phyloP scores from a whole-genome alignment of 805 yeast species.

The Peterozyma xylosa region DNA sequence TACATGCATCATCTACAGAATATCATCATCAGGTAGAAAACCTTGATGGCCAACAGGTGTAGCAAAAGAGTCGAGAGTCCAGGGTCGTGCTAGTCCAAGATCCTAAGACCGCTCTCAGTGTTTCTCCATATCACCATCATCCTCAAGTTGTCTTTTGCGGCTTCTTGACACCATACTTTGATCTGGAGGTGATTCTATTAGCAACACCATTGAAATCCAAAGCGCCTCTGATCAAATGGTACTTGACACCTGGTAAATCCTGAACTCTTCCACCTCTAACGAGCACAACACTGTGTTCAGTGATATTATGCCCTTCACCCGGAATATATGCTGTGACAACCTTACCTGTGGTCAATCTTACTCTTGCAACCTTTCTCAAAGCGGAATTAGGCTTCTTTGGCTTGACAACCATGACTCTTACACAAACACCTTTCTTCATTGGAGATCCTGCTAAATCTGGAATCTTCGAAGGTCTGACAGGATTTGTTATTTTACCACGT shows the following conservation, averaged over 20 bases:
- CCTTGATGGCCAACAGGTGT: too few species aligned
- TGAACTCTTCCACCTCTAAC: constrained; percentile 99
- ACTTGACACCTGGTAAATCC: constrained; percentile 97
- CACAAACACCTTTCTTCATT: constrained; percentile 85
- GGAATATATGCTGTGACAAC: constrained; percentile 90
- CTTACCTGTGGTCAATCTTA: constrained; percentile 83
- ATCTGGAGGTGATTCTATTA: constrained; percentile 80
- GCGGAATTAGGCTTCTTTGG: constrained; percentile 99
- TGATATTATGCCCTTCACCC: constrained; percentile 97
- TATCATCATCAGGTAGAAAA: too few species aligned
- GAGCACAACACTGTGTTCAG: constrained; percentile 92
- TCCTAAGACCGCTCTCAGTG: too few species aligned
- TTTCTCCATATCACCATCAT: too few species aligned
- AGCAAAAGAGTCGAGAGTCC: too few species aligned
- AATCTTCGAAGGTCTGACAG: constrained; percentile 43
- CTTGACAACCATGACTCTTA: constrained; percentile 88
- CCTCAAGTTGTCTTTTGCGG: constrained; percentile 39
- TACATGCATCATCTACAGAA: too few species aligned
- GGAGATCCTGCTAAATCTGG: constrained; percentile 85
- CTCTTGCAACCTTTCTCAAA: constrained; percentile 94
- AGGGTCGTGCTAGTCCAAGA: too few species aligned
- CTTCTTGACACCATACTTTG: constrained; percentile 89
- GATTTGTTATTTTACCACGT: constrained; percentile 30
- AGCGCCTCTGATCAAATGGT: constrained; percentile 89
- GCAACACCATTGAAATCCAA: constrained; percentile 93